Evolutionary conservation across 2,329 filamentous ascomycete species (phyloP), one percentile per base, ranked within the genome.

Genomic region (Ascocoryne sarcoides): DNA sequence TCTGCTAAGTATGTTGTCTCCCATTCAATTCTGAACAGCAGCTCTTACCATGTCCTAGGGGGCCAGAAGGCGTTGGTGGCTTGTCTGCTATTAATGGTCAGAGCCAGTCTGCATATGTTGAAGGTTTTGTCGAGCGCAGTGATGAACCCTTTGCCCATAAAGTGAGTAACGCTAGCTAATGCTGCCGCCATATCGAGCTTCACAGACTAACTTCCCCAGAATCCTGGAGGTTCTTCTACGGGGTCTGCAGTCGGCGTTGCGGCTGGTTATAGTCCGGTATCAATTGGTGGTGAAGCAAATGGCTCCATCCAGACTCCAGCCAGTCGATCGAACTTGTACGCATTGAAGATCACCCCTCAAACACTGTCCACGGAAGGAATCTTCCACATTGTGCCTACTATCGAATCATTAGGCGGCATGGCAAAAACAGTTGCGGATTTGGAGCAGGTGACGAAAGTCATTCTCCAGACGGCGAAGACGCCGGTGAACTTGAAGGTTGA

Each of bases 81-180:
- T 84, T 78, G 77, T 76, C 71, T 34, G 72, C 78, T 0, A 65
- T 73, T 40, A 75, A 75, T 5, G 79, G 78, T 1, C 78, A 83
- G 53, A 71, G 69, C 0, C 65, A 45, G 8, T 55, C 52, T 2
- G 37, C 52, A 5, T 55, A 54, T 10, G 38, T 47, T 10, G 32
- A 29, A n/a, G 66, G 76, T 1, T 75, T 69, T 31, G 78, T 74
- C 15, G 18, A 29, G 14, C 35, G 9, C 5, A 26, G 51, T 5
- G 2, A 14, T n/a, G 44, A 47, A 10, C 8, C 20, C 14, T 10
- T 2, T n/a, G n/a, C n/a, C n/a, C n/a, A n/a, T n/a, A n/a, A n/a
- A n/a, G n/a, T n/a, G n/a, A n/a, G n/a, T n/a, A n/a, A n/a, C n/a
- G n/a, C n/a, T n/a, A n/a, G n/a, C n/a, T n/a, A n/a, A n/a, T n/a